Conservation (phyloP, 768 basidiomycete species). For the Pisolithus marmoratus region DNA sequence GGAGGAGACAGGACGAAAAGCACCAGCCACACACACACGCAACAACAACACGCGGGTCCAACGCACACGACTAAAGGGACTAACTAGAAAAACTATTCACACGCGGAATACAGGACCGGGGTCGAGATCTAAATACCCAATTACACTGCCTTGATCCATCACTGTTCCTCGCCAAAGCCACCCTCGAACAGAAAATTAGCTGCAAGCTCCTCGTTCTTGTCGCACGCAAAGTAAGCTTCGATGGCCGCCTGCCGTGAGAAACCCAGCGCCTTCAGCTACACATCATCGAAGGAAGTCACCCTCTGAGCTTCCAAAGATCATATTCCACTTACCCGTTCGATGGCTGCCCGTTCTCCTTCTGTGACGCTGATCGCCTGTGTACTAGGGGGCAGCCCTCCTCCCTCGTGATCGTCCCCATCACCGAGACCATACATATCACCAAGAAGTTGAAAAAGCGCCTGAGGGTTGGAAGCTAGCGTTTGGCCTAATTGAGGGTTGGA, state of each 20-base stretch:
- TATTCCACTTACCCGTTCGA: conserved; percentile 65
- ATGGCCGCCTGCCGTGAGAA: conserved; percentile 78
- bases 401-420: conserved; percentile 35
- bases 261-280: conserved; percentile 84
- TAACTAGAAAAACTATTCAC: conserved; percentile 9
- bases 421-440: conserved; percentile 32
- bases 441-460: conserved; percentile 59
- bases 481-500: conserved; percentile 75
- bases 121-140: not conserved
- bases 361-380: conserved; percentile 74
- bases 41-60: conserved; percentile 17
- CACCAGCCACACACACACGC: conserved; percentile 13
- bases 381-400: conserved; percentile 28
- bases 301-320: not conserved
- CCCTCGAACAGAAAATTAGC: conserved; percentile 90
- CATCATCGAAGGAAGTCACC: not conserved
- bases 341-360: conserved; percentile 81
- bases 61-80: not conserved
- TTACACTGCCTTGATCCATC: not conserved
- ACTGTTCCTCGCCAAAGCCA: conserved; percentile 44
- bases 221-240: conserved; percentile 91
- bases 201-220: conserved; percentile 94
- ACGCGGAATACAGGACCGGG: conserved; percentile 6
- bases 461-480: conserved; percentile 64
- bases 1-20: conserved; percentile 12